phyloP scores from a whole-genome alignment of 1,139 yeast species.

The Blastobotrys buckinghamii region DNA sequence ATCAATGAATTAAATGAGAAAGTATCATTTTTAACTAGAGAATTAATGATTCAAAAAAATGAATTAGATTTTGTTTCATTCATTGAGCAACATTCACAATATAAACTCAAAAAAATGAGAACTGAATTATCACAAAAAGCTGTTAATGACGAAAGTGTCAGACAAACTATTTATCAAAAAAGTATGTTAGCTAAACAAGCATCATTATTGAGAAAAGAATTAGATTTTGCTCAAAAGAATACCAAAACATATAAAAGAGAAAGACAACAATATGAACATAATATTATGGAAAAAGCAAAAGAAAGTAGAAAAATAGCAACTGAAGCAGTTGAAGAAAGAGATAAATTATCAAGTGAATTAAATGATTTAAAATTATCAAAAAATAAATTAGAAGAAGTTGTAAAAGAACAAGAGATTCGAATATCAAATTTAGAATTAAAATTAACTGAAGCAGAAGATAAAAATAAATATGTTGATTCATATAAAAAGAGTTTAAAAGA shows the following conservation, averaged over 20 bases:
- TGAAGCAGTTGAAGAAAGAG: conserved; percentile 25
- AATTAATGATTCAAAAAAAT: conserved; percentile 51
- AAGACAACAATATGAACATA: conserved; percentile 33
- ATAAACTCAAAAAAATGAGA: conserved; percentile 39
- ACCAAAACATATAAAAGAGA: conserved; percentile 30
- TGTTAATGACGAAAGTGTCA: conserved; percentile 29
- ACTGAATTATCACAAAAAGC: conserved; percentile 35
- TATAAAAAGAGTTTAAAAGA: conserved; percentile 21
- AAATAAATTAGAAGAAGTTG: conserved; percentile 10
- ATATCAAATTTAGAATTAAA: conserved; percentile 24
- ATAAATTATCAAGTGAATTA: conserved; percentile 19
- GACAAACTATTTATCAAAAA: conserved; percentile 29
- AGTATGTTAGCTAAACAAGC: conserved; percentile 27
- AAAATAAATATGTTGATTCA: conserved; percentile 14
- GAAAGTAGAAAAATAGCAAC: conserved; percentile 28
- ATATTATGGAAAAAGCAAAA: conserved; percentile 31
- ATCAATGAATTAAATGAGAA: conserved; percentile 3
- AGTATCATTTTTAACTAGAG: conserved; percentile 36
- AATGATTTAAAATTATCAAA: conserved; percentile 22
- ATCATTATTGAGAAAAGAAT: conserved; percentile 28
- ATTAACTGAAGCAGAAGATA: conserved; percentile 18
- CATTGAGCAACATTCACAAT: conserved; percentile 47
- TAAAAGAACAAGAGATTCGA: conserved; percentile 17
- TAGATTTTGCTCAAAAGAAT: conserved; percentile 24
- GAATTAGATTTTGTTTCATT: conserved; percentile 60